phyloP scores from a whole-genome alignment of 2,329 filamentous ascomycete genomes.

The Claviceps cyperi region DNA sequence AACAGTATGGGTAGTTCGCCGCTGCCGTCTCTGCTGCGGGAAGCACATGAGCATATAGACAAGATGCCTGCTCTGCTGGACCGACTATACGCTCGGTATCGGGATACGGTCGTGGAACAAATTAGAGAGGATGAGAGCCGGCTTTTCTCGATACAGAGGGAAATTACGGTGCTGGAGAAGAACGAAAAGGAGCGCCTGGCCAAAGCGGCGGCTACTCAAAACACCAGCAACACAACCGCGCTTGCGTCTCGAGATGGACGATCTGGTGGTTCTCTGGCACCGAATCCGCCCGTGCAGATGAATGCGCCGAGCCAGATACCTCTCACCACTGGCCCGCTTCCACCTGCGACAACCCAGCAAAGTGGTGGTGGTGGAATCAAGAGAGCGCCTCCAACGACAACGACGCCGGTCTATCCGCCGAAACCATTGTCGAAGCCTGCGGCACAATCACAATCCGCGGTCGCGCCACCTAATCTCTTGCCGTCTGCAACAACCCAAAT shows the following conservation, averaged over 20 bases:
- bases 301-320: background rate
- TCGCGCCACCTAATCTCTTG: constrained; percentile 16
- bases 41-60: constrained; percentile 50
- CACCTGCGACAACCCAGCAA: constrained; percentile 5
- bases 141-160: constrained; percentile 47
- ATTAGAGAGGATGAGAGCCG: constrained; percentile 62
- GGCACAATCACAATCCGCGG: constrained; percentile 13
- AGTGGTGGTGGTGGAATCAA: constrained; percentile 11
- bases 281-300: background rate
- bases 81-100: constrained; percentile 62
- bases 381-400: constrained; percentile 14
- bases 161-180: constrained; percentile 55
- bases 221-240: constrained; percentile 16
- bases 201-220: constrained; percentile 20
- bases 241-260: constrained; percentile 20
- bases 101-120: constrained; percentile 50
- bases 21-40: constrained; percentile 44
- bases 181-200: constrained; percentile 23
- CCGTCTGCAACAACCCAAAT: constrained; percentile 15
- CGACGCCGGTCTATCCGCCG: constrained; percentile 22
- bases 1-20: constrained; percentile 57
- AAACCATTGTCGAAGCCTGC: constrained; percentile 14
- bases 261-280: constrained; percentile 5
- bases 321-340: constrained; percentile 5
- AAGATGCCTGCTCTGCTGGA: constrained; percentile 57